Conservation (phyloP, 495 filamentous ascomycete genomes). For the Sporormia fimetaria region DNA sequence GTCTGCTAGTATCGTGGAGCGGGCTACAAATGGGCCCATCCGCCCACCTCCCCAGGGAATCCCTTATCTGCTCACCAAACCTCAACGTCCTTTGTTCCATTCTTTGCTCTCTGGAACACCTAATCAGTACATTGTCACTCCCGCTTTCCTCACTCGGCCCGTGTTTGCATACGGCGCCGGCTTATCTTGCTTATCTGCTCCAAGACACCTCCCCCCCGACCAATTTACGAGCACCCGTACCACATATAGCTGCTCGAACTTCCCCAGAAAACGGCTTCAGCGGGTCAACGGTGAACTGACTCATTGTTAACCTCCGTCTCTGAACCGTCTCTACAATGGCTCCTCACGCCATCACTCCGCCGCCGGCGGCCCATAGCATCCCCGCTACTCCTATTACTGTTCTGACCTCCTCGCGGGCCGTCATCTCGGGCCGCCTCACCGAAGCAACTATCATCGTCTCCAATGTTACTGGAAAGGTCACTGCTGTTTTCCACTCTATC, state of each 20-base stretch:
- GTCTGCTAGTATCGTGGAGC: too few relatives aligned
- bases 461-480: slow-evolving; percentile 69
- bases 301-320: slow-evolving; percentile 4
- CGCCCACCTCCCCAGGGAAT: too few relatives aligned
- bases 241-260: slow-evolving; percentile 8
- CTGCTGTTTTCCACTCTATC: slow-evolving; percentile 60
- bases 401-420: slow-evolving; percentile 69
- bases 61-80: too few relatives aligned
- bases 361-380: slow-evolving; percentile 17
- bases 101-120: neutral
- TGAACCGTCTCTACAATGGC: slow-evolving; percentile 13
- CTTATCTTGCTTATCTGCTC: slow-evolving; percentile 24
- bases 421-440: slow-evolving; percentile 56
- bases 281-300: slow-evolving; percentile 1
- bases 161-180: too few relatives aligned
- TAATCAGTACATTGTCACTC: neutral
- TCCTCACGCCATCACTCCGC: slow-evolving; percentile 27
- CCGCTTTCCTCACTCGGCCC: too few relatives aligned
- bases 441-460: slow-evolving; percentile 73
- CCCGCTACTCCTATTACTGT: slow-evolving; percentile 46
- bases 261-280: slow-evolving; percentile 2
- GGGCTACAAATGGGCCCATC: too few relatives aligned
- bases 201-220: neutral
- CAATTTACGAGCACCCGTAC: neutral
- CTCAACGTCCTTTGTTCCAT: too few relatives aligned